phyloP scores from a whole-genome alignment of 2,329 filamentous ascomycete genomes.

The Phialocephala subalpina region DNA sequence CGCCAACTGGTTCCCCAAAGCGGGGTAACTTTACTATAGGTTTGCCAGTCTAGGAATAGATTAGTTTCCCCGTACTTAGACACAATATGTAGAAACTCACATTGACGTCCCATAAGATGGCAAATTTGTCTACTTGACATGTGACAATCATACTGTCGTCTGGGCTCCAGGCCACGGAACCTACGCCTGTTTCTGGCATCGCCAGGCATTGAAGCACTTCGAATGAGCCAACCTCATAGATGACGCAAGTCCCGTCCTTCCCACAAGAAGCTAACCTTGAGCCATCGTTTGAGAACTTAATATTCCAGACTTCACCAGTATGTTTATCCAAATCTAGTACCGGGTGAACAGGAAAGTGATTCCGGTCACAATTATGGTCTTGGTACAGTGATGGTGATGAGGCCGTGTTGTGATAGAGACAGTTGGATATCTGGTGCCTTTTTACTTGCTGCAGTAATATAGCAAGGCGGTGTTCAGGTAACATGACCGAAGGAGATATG shows the following conservation, averaged over 20 bases:
- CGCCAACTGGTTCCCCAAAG: constrained; percentile 85
- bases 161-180: constrained; percentile 89
- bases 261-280: constrained; percentile 84
- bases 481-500: constrained; percentile 96
- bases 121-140: constrained; percentile 78
- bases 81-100: constrained; percentile 54
- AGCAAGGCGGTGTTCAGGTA: constrained; percentile 89
- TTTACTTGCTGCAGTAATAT: constrained; percentile 85
- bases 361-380: constrained; percentile 84
- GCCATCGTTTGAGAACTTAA: constrained; percentile 90
- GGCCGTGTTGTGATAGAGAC: constrained; percentile 87
- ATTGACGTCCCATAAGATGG: constrained; percentile 76
- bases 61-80: not conserved
- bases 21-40: constrained; percentile 70
- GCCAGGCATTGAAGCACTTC: constrained; percentile 66
- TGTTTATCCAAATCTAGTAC: constrained; percentile 77
- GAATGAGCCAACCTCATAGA: constrained; percentile 83
- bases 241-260: constrained; percentile 75
- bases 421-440: constrained; percentile 80
- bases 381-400: constrained; percentile 84
- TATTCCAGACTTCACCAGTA: constrained; percentile 87
- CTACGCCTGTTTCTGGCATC: constrained; percentile 75
- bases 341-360: constrained; percentile 79
- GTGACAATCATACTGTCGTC: constrained; percentile 88
- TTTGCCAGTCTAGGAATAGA: constrained; percentile 61